Conservation (phyloP, 768 basidiomycete species). For the Cubamyces sp. region DNA sequence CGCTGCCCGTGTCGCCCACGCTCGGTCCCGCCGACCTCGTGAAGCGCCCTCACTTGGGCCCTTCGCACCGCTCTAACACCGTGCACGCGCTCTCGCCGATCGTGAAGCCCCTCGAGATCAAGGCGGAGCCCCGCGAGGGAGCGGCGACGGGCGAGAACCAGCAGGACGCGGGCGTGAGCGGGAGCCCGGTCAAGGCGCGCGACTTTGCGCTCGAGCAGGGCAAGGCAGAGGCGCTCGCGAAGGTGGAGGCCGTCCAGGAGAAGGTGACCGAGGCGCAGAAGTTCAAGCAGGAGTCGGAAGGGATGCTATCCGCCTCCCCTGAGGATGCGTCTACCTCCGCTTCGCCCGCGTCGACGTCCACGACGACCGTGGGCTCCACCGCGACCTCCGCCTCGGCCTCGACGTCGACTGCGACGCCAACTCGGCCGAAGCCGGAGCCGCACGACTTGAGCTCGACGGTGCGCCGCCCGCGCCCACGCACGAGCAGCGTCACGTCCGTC, state of each 20-base stretch:
- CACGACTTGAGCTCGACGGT: constrained; percentile 20
- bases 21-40: constrained; percentile 17
- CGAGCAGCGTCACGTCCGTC: constrained; percentile 43
- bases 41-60: constrained; percentile 12
- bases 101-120: constrained; percentile 9
- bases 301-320: too few species aligned
- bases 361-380: constrained; percentile 11
- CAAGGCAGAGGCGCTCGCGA: constrained; percentile 20
- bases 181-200: constrained; percentile 27
- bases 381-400: too few species aligned
- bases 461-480: constrained; percentile 33
- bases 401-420: constrained; percentile 13
- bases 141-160: not conserved
- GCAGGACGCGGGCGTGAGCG: not conserved
- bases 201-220: constrained; percentile 22
- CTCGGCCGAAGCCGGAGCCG: constrained; percentile 10
- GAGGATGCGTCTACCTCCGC: constrained; percentile 3
- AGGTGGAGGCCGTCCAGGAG: constrained; percentile 23
- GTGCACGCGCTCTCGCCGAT: constrained; percentile 20
- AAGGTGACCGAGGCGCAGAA: constrained; percentile 19
- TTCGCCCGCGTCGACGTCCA: constrained; percentile 1
- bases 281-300: constrained; percentile 1
- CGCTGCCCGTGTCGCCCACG: constrained; percentile 47
- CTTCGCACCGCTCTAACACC: constrained; percentile 23
- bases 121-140: not conserved